phyloP scores from a whole-genome alignment of 2,329 filamentous ascomycete species.

The Orbilia quercus region DNA sequence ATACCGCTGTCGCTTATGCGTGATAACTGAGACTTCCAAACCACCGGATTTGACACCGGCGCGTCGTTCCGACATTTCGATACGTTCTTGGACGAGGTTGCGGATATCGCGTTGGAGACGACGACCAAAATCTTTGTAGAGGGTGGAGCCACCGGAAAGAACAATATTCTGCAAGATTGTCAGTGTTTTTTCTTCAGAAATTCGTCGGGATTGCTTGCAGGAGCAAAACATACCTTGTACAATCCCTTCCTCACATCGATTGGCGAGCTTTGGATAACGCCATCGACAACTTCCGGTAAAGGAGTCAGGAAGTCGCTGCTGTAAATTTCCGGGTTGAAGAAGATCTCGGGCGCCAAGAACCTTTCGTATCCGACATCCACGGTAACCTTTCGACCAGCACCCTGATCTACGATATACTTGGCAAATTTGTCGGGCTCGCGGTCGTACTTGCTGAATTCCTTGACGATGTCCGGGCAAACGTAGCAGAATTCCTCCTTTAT shows the following conservation, averaged over 20 bases:
- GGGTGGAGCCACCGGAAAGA: constrained; percentile 91
- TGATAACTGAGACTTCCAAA: constrained; percentile 94
- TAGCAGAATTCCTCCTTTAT: constrained; percentile 99
- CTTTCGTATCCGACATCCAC: constrained; percentile 98
- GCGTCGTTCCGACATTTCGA: constrained; percentile 88
- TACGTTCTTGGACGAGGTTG: constrained; percentile 91
- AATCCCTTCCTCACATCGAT: constrained; percentile 96
- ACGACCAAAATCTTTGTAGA: constrained; percentile 98
- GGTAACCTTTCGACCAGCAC: constrained; percentile 82
- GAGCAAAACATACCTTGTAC: constrained; percentile 74
- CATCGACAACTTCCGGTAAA: constrained; percentile 91
- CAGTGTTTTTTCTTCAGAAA: neutral
- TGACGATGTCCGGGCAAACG: constrained; percentile 97
- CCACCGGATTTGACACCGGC: constrained; percentile 94
- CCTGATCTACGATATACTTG: constrained; percentile 86
- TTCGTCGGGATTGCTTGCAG: neutral
- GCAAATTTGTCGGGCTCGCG: constrained; percentile 89
- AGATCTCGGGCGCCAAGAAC: constrained; percentile 97
- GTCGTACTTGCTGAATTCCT: constrained; percentile 95
- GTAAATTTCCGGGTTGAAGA: constrained; percentile 99
- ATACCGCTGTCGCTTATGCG: constrained; percentile 96
- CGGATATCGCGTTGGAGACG: constrained; percentile 97
- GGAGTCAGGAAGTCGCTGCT: constrained; percentile 98
- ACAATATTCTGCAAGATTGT: constrained; percentile 79
- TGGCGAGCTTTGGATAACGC: constrained; percentile 95